Evolutionary conservation across 2,329 filamentous ascomycete species (phyloP), one percentile per base, ranked within the genome.

Genomic region (Aspergillus chevalieri): DNA sequence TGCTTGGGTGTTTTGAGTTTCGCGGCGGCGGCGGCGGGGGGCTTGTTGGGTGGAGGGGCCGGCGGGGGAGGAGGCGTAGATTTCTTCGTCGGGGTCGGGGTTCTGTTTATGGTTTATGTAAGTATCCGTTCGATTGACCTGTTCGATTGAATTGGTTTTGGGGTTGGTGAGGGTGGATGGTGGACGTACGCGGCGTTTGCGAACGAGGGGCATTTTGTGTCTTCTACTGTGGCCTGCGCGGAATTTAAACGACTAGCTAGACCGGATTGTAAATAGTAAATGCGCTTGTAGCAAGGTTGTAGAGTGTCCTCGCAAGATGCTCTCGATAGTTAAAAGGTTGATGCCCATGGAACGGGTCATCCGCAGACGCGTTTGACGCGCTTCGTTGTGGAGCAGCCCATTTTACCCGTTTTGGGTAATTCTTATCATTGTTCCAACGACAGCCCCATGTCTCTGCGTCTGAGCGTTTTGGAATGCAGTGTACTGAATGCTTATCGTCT

Each of bases 101-200:
- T 44, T 43, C 10, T 43, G 24, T 36, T 53, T 43, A 21, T 41
- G 52, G 48, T 28, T n/a, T 24, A 15, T 24, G 42, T 43, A 6
- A 43, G 21, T 43, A 6, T 24, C 8, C 8, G 7, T 43, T 14
- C 3, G 14, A 24, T 39, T 39, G n/a, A 21, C n/a, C n/a, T n/a
- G 7, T 43, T 14, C 3, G 14, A 24, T 39, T 39, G n/a, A 21
- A 17, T 2, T 17, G n/a, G 38, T 30, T 46, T 22, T 4, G 10
- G 15, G 12, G 19, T 38, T 21, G 45, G 15, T 10, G n/a, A 8
- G 9, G 14, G 28, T 24, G 12, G 10, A 9, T 41, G 15, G 26
- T 10, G 19, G 43, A 51, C 53, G 45, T 61, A 67, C 65, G 33
- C 57, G 57, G 51, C 65, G 59, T 57, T 67, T 66, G 43, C 62